Evolutionary conservation across 805 yeast genomes (phyloP), one percentile per base, ranked within the genome.

Genomic region (Candida argentea): DNA sequence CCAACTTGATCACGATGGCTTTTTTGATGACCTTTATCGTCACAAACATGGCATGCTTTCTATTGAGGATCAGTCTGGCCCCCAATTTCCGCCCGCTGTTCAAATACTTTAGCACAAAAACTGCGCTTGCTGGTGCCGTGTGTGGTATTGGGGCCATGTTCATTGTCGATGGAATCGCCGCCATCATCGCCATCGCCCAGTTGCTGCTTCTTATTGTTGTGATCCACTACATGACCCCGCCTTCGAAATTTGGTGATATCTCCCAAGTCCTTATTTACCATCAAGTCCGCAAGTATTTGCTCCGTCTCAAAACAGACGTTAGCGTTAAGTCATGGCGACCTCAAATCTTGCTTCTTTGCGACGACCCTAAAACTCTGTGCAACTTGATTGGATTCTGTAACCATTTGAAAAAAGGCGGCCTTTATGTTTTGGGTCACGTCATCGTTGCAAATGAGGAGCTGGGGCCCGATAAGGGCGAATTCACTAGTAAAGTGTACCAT

Each of bases 271-370:
- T 91, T 35, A 89, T 91, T 27, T 91, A 91, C 51, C 98, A 91
- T 49, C 99, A 91, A 54, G 97, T 91, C 7, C 64, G 99, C 40
- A 91, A 91, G 48, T 91, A 91, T 46, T 58, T 85, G 24, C 57
- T 91, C 34, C 64, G 94, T 30, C 62, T 89, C 24, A 71, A 85
- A 34, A 85, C 85, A 43, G 95, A 91, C 45, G 55, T 61, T 59
- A 93, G 89, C 49, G 95, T 91, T 29, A 91, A 91, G 55, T 91
- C 87, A 50, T 91, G 99, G 98, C 67, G 99, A 42, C 99, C 99
- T 0, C 99, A 91, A 51, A 78, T 91, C 22, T 59, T 91, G 34
- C 55, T 91, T 17, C 57, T 91, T 19, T 89, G 87, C 22, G 97
- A 91, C 44, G 82, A 85, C 42, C 97, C 99, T 1, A 61, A 95